Percentiles rank a stretch among this genome's conserved stretches.
Conservation (phyloP, 2,329 filamentous ascomycete species). For the Lachnellula suecica region DNA sequence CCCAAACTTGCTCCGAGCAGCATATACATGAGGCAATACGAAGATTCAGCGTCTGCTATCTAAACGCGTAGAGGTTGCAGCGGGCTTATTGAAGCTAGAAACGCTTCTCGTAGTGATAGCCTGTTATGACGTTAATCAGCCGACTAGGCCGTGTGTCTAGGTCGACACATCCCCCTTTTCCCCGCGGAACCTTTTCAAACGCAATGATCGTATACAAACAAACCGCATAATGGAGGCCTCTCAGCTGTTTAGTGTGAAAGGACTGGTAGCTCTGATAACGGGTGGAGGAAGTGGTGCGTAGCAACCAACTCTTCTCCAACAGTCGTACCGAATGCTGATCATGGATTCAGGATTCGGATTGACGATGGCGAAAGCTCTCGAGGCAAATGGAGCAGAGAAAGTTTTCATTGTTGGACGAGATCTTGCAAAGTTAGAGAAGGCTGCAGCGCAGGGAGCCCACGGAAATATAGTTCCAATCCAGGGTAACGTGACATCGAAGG, state of each 20-base stretch:
- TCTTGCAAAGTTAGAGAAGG: constrained; percentile 44
- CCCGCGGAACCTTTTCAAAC: too few species aligned
- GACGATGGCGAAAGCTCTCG: constrained; percentile 55
- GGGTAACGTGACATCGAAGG: constrained; percentile 62
- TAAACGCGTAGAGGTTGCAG: too few species aligned
- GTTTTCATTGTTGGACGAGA: constrained; percentile 59
- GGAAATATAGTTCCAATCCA: constrained; percentile 25
- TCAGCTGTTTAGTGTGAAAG: constrained; percentile 50
- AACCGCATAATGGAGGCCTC: constrained; percentile 15
- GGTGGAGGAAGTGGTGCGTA: constrained; percentile 50
- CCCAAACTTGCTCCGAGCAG: too few species aligned
- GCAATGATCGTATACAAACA: too few species aligned
- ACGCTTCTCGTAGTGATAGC: too few species aligned
- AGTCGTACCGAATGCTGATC: constrained; percentile 31
- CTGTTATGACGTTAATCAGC: too few species aligned
- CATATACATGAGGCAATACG: too few species aligned
- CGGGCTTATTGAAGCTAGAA: too few species aligned
- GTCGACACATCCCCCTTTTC: too few species aligned
- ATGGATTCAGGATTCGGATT: constrained; percentile 51
- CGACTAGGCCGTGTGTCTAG: too few species aligned
- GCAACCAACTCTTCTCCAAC: neutral
- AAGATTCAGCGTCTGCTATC: too few species aligned
- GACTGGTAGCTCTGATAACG: constrained; percentile 56
- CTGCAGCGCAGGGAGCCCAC: constrained; percentile 34
- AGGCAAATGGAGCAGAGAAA: constrained; percentile 50